Evolutionary conservation across 805 yeast species (phyloP).

Genomic region (Kluyveromyces wickerhamii): DNA sequence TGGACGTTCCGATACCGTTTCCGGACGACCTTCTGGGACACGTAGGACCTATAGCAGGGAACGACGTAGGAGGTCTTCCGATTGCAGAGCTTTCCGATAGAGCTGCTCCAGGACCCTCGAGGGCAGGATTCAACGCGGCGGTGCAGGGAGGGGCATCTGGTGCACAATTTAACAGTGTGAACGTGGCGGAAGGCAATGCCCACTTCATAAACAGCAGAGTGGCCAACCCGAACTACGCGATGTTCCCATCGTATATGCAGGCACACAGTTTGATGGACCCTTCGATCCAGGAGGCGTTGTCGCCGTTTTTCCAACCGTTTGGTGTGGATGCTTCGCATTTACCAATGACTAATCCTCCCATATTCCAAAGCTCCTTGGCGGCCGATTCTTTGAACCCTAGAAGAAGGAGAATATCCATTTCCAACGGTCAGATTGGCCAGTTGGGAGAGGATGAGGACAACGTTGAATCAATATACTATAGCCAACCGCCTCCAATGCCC

Average conservation of each 20-base stretch:
- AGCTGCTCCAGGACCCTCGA: too few relatives aligned
- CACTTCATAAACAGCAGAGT: conserved; percentile 3
- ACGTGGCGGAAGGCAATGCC: neutral
- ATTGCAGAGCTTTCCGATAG: too few relatives aligned
- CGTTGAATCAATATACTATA: conserved; percentile 32
- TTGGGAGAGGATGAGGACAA: conserved; percentile 38
- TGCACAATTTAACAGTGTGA: too few relatives aligned
- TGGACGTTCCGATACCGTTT: neutral
- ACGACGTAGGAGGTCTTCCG: too few relatives aligned
- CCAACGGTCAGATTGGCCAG: conserved; percentile 82
- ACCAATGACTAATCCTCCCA: conserved; percentile 40
- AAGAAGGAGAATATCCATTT: conserved; percentile 63
- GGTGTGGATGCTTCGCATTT: conserved; percentile 38
- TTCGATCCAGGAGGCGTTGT: conserved; percentile 30
- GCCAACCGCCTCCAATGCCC: conserved; percentile 30
- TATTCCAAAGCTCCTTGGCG: conserved; percentile 36
- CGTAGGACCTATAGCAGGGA: too few relatives aligned
- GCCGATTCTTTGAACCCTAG: conserved; percentile 24
- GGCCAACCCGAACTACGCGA: conserved; percentile 18
- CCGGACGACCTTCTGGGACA: conserved; percentile 4
- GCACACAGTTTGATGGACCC: conserved; percentile 20
- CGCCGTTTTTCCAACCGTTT: conserved; percentile 37
- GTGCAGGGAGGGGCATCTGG: too few relatives aligned
- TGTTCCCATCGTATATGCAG: conserved; percentile 5
- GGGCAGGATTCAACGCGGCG: too few relatives aligned